Evolutionary conservation across 2,329 filamentous ascomycete genomes (phyloP).

Genomic region (Ilyonectria destructans): DNA sequence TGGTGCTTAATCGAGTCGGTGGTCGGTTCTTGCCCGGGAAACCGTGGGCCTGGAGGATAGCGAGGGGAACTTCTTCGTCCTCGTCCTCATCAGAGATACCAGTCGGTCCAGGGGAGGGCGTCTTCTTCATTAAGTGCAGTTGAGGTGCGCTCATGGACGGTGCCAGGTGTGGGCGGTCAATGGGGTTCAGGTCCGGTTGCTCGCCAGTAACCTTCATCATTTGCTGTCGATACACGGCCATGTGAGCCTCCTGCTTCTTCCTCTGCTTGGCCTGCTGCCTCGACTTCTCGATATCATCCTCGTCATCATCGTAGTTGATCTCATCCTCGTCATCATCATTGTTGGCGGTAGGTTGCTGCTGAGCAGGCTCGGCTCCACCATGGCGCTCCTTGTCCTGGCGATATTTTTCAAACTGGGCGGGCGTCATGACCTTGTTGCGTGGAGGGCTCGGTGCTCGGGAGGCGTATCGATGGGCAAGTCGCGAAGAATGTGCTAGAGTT

Average conservation of each 20-base stretch:
- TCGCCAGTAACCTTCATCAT: conserved; percentile 98
- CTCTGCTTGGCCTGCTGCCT: conserved; percentile 83
- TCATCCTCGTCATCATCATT: conserved; percentile 78
- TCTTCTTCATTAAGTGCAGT: conserved; percentile 60
- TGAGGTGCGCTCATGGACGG: conserved; percentile 77
- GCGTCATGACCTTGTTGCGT: conserved; percentile 89
- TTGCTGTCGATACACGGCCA: conserved; percentile 91
- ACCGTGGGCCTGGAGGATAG: conserved; percentile 89
- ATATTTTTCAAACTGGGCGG: conserved; percentile 88
- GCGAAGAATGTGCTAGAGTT: conserved; percentile 58
- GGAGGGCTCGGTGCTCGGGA: conserved; percentile 58
- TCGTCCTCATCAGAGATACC: conserved; percentile 85
- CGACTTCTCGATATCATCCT: conserved; percentile 85
- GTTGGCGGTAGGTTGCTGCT: conserved; percentile 63
- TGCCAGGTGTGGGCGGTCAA: conserved; percentile 69
- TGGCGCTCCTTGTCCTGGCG: conserved; percentile 81
- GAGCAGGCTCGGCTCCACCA: conserved; percentile 59
- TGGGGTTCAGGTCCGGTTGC: conserved; percentile 53
- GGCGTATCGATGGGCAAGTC: conserved; percentile 55
- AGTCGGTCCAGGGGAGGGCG: conserved; percentile 58
- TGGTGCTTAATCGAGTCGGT: conserved; percentile 76
- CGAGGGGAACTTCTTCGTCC: conserved; percentile 90
- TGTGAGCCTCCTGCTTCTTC: conserved; percentile 90
- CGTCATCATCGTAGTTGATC: conserved; percentile 79
- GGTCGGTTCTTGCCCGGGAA: conserved; percentile 87